Evolutionary conservation across 2,329 filamentous ascomycete species (phyloP).

Genomic region (Alternaria sp.): DNA sequence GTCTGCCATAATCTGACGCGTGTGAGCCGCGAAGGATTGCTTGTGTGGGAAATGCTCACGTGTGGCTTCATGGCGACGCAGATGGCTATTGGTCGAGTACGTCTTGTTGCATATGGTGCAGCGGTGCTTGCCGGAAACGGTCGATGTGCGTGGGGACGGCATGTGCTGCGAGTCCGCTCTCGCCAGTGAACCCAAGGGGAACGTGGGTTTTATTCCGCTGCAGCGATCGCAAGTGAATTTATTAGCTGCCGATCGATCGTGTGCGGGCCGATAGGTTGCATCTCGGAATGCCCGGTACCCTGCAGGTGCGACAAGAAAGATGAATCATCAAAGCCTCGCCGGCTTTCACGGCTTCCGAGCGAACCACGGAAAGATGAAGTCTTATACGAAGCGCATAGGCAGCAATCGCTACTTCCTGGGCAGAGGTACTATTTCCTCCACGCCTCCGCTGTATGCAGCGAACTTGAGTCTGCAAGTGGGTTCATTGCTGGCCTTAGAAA

Average conservation of each 20-base stretch:
- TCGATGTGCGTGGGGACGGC: neutral
- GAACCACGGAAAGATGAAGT: neutral
- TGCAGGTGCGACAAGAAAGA: neutral
- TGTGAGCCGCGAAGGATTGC: neutral
- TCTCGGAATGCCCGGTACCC: neutral
- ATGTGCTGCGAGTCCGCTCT: neutral
- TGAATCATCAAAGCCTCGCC: neutral
- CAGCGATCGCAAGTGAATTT: neutral
- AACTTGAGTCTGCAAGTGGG: neutral
- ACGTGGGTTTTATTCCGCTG: conserved; percentile 1
- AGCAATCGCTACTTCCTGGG: neutral
- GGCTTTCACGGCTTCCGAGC: neutral
- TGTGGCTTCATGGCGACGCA: neutral
- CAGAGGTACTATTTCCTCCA: neutral
- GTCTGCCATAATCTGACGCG: neutral
- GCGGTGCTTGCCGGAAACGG: neutral
- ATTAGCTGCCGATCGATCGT: neutral
- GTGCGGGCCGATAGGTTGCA: neutral
- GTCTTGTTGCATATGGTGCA: neutral
- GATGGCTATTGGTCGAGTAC: conserved; percentile 1
- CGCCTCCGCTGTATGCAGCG: neutral
- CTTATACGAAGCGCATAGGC: neutral
- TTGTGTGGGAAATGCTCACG: neutral
- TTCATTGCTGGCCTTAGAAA: neutral
- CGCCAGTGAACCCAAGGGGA: neutral